These are phyloP conservation scores for Hippophae tibetana DNA, from an alignment of 306 rosid species.

Conservation along the genomic window DNA sequence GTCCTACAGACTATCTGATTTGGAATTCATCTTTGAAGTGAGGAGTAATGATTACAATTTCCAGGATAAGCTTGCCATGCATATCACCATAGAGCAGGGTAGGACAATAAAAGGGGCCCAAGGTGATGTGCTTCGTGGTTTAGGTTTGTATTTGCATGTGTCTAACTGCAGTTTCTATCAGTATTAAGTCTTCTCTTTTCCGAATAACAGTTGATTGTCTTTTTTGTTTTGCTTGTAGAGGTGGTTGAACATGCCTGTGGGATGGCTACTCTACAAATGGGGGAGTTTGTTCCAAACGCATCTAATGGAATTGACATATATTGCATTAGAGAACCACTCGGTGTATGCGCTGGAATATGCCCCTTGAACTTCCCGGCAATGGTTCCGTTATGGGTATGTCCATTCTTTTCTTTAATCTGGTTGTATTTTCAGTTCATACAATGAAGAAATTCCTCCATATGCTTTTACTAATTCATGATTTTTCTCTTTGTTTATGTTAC, in stretches of 20 bases:
- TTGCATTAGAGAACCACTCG: constrained; percentile 70
- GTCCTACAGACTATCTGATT: background rate
- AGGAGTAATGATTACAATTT: constrained; percentile 9
- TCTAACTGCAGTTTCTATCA: constrained; percentile 14
- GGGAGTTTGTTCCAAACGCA: constrained; percentile 60
- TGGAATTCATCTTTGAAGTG: constrained; percentile 9
- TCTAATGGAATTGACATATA: constrained; percentile 57
- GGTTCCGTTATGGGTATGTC: constrained; percentile 63
- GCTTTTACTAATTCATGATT: background rate
- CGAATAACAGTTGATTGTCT: constrained; percentile 5
- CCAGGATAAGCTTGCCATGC: constrained; percentile 60
- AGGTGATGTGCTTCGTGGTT: constrained; percentile 55
- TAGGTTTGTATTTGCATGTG: constrained; percentile 44
- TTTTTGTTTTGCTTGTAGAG: constrained; percentile 35
- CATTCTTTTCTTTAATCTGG: constrained; percentile 13
- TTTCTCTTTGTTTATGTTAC: constrained; percentile 1
- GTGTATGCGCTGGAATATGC: constrained; percentile 84
- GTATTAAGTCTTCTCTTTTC: constrained; percentile 6
- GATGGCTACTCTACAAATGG: constrained; percentile 53
- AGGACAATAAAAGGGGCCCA: constrained; percentile 52
- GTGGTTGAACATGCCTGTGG: constrained; percentile 72
- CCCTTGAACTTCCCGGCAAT: constrained; percentile 52
- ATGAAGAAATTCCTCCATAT: background rate
- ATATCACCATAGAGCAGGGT: constrained; percentile 53
- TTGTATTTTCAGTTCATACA: constrained; percentile 8